A percentile compares a stretch with the other conserved stretches of the same genome.
phyloP scores from a whole-genome alignment of 1,284 basidiomycete species.

The Lignosus rhinocerotis region DNA sequence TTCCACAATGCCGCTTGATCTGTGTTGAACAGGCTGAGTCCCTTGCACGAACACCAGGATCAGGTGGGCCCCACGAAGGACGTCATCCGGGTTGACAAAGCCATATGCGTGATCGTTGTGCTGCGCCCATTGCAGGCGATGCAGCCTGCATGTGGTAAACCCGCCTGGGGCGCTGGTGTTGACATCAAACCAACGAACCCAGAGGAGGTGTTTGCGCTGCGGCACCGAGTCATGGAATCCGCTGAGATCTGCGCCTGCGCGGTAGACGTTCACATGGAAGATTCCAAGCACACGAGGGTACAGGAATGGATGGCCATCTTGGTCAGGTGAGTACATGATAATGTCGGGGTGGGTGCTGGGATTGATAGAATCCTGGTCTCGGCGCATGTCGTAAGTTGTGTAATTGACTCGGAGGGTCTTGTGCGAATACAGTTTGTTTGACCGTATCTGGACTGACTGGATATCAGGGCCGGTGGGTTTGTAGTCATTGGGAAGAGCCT shows the following conservation, averaged over 20 bases:
- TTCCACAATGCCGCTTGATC: conserved; percentile 26
- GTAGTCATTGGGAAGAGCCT: background rate
- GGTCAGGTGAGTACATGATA: conserved; percentile 31
- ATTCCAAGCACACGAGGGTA: conserved; percentile 19
- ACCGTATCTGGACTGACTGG: background rate
- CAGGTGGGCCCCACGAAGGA: conserved; percentile 39
- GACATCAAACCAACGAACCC: conserved; percentile 37
- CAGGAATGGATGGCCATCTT: conserved; percentile 19
- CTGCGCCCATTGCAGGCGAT: conserved; percentile 35
- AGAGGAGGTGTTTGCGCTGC: conserved; percentile 34
- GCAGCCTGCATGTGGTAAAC: conserved; percentile 25
- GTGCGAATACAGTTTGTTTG: conserved; percentile 14
- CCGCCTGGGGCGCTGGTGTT: conserved; percentile 24
- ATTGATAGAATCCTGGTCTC: conserved; percentile 39
- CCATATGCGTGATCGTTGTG: conserved; percentile 34
- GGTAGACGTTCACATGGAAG: conserved; percentile 26
- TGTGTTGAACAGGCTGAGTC: conserved; percentile 14
- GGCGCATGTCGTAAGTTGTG: conserved; percentile 43
- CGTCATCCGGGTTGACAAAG: conserved; percentile 39
- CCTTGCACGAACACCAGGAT: conserved; percentile 37
- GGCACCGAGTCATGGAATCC: background rate
- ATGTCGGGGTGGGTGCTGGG: conserved; percentile 33
- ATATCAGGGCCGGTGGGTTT: background rate
- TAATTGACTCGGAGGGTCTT: conserved; percentile 38
- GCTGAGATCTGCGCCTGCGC: background rate